Evolutionary conservation across 1,139 yeast species (phyloP).

Genomic region (Debaryomyces nepalensis): DNA sequence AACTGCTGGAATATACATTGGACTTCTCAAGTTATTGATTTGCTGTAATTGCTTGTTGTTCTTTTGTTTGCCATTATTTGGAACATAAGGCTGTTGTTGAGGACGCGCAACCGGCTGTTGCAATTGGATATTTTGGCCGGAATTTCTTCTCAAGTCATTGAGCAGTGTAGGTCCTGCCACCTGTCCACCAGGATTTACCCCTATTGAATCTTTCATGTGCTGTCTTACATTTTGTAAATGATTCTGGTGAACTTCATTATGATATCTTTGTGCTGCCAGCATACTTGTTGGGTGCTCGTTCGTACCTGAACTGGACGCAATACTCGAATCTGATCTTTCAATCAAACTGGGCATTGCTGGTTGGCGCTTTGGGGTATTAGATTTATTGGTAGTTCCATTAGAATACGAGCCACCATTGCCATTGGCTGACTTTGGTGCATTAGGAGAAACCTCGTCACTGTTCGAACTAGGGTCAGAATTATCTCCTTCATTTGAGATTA

Average conservation of each 20-base stretch:
- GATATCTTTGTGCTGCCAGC: slow-evolving; percentile 16
- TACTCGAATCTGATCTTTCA: slow-evolving; percentile 1
- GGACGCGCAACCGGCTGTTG: slow-evolving; percentile 11
- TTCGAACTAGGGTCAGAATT: neutral
- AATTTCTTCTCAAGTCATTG: slow-evolving; percentile 25
- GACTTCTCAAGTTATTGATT: slow-evolving; percentile 75
- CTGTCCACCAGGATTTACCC: slow-evolving; percentile 25
- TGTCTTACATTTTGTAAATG: slow-evolving; percentile 16
- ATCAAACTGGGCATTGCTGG: slow-evolving; percentile 3
- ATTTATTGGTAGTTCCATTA: neutral
- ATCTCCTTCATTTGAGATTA: slow-evolving; percentile 9
- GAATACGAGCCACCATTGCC: neutral
- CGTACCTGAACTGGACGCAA: neutral
- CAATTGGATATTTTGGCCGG: slow-evolving; percentile 9
- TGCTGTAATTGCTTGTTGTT: slow-evolving; percentile 47
- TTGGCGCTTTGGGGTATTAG: slow-evolving; percentile 4
- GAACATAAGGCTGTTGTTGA: slow-evolving; percentile 11
- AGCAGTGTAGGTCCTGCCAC: slow-evolving; percentile 23
- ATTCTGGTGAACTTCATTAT: slow-evolving; percentile 21
- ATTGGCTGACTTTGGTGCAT: neutral
- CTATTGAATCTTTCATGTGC: slow-evolving; percentile 10
- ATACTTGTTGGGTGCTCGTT: neutral
- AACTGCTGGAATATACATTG: slow-evolving; percentile 90
- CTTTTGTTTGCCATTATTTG: slow-evolving; percentile 8
- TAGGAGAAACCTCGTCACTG: neutral